Conservation (phyloP, 257 asterid genomes). For the Craterostigma plantagineum region DNA sequence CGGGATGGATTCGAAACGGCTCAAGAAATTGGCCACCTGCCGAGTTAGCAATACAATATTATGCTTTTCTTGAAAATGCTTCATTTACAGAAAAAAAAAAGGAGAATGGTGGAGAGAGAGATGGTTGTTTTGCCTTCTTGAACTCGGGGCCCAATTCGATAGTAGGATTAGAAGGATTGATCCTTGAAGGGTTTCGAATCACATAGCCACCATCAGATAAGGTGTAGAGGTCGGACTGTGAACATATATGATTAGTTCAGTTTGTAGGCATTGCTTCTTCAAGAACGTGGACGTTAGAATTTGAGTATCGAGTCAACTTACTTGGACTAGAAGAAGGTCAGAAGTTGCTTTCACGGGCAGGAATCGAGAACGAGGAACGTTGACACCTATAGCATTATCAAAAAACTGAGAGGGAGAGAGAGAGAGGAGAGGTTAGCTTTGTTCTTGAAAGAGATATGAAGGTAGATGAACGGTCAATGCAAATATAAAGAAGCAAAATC, state of each 20-base stretch:
- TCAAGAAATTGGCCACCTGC: conserved; percentile 68
- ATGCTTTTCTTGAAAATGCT: neutral
- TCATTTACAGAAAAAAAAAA: no score
- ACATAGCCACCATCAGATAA: conserved; percentile 60
- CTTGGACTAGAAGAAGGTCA: conserved; percentile 88
- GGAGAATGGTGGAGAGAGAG: conserved; percentile 1
- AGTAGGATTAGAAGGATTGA: conserved; percentile 71
- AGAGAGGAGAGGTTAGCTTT: neutral
- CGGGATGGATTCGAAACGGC: conserved; percentile 85
- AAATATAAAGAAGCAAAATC: neutral
- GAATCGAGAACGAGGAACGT: conserved; percentile 95
- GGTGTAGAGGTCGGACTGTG: conserved; percentile 91
- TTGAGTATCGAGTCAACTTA: conserved; percentile 13
- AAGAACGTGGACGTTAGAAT: no score
- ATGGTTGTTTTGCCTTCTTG: conserved; percentile 53
- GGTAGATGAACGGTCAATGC: no score
- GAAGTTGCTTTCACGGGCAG: conserved; percentile 95
- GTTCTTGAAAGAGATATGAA: neutral
- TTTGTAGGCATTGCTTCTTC: no score
- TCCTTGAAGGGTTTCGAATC: conserved; percentile 61
- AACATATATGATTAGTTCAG: conserved; percentile 7
- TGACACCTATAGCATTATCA: conserved; percentile 76
- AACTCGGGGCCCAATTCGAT: conserved; percentile 96
- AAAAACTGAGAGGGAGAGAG: conserved; percentile 50
- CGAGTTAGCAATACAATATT: neutral